These are phyloP conservation scores for Centrapalus pauciflorus DNA, from an alignment of 129 eudicot species.

Conservation along the genomic window DNA sequence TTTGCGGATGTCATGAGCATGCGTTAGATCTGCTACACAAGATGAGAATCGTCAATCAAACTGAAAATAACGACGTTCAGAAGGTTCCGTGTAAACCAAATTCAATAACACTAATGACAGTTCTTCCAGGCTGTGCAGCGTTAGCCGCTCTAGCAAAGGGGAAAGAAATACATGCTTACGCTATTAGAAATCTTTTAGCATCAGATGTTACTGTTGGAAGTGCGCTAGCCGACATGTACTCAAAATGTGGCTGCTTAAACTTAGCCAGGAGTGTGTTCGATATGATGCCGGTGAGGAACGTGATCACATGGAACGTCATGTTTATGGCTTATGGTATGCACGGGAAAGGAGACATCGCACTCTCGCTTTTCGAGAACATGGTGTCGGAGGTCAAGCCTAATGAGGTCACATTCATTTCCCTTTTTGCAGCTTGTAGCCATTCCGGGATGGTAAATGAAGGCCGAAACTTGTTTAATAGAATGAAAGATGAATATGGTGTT, in stretches of 20 bases:
- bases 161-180: constrained; percentile 75
- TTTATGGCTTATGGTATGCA: constrained; percentile 91
- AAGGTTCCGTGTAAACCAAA: constrained; percentile 39
- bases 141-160: constrained; percentile 76
- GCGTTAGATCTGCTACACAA: constrained; percentile 54
- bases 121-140: constrained; percentile 90
- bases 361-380: constrained; percentile 53
- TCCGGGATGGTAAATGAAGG: constrained; percentile 77
- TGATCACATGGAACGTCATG: constrained; percentile 80
- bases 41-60: constrained; percentile 35
- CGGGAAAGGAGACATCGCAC: constrained; percentile 67
- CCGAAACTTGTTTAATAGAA: constrained; percentile 42
- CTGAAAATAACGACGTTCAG: neutral
- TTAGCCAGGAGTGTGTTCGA: constrained; percentile 59
- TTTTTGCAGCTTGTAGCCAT: constrained; percentile 80
- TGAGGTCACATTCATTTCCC: constrained; percentile 63
- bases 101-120: constrained; percentile 64
- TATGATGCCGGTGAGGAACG: constrained; percentile 54
- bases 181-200: constrained; percentile 49
- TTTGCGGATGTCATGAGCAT: constrained; percentile 65
- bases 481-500: constrained; percentile 54
- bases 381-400: constrained; percentile 59
- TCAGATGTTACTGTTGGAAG: constrained; percentile 80
- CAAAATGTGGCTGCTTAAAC: constrained; percentile 72
- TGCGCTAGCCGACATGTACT: constrained; percentile 80